Evolutionary conservation across 768 basidiomycete species (phyloP), one percentile per base, ranked within the genome.

Genomic region (Tremella mesenterica): DNA sequence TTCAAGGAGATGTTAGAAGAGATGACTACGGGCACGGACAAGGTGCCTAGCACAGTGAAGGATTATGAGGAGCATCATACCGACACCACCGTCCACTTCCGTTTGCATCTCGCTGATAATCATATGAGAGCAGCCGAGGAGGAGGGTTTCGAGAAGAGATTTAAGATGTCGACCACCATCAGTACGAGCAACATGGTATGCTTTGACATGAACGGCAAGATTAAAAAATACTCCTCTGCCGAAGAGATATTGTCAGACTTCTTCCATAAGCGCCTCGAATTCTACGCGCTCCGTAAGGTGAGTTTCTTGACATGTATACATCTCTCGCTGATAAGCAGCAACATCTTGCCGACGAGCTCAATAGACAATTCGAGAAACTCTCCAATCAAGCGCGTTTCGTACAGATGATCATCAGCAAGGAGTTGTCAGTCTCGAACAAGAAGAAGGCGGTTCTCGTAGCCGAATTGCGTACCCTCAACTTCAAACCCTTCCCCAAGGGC

Each of bases 61-160:
- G 92, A 97, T 70, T 99, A 90, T 76, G 89, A 88, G 74, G 95
- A 97, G 69, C 85, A 97, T 67, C 91, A 95, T 64, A 90, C 90
- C 66, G 93, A 90, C 56, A 79, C 83, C 59, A 85, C 89, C 50
- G 83, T 99, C 12, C 88, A 92, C 72, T 96, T 96, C 66, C 76
- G 86, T 27, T 71, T 99, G 26, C 83, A 80, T 23, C 85, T 97
- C 84, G 76, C 76, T 2, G 81, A 84, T 43, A 85, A 85, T 58
- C 84, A 85, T 55, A 80, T 95, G 59, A 80, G 86, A 60, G 86
- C 86, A 72, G 90, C 90, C 2, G 89, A 93, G 69, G 79, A 81
- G 56, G 88, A 95, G 68, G 93, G 93, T 2, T 75, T 99, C 28
- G 64, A 83, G 28, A 92, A 95, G 72, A 87, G 82, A 71, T 96